Percentiles rank a stretch among this genome's conserved stretches.
Conservation (phyloP, 2,329 filamentous ascomycete genomes). For the Rasamsonia emersonii region DNA sequence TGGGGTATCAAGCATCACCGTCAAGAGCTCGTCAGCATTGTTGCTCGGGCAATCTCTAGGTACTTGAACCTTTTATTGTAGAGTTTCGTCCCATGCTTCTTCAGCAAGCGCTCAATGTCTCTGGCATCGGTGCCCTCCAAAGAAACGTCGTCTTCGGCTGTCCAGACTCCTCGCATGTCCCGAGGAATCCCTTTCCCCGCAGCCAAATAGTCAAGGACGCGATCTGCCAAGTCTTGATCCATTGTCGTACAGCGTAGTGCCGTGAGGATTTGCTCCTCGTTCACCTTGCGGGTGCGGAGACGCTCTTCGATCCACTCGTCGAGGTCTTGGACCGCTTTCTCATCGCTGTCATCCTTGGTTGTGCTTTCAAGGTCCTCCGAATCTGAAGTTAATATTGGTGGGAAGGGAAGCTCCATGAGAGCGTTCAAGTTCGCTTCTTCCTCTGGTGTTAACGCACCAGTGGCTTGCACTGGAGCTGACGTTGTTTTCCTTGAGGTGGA, state of each 20-base stretch:
- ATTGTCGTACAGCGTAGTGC: conserved; percentile 34
- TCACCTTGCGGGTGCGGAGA: conserved; percentile 20
- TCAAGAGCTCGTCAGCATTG: too few species aligned
- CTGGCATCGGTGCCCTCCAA: conserved; percentile 25
- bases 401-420: conserved; percentile 24
- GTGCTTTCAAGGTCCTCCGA: conserved; percentile 11
- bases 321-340: conserved; percentile 15
- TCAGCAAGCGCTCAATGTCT: conserved; percentile 24
- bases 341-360: conserved; percentile 3
- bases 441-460: background rate
- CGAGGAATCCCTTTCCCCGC: conserved; percentile 29
- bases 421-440: conserved; percentile 3
- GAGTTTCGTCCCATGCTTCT: conserved; percentile 37
- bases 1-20: too few species aligned
- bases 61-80: conserved; percentile 31
- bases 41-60: conserved; percentile 21
- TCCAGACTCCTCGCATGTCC: conserved; percentile 40
- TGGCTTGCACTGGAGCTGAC: conserved; percentile 8
- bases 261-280: conserved; percentile 22
- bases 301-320: conserved; percentile 33
- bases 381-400: conserved; percentile 14
- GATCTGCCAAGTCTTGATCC: conserved; percentile 29
- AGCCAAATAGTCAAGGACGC: conserved; percentile 23
- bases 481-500: conserved; percentile 2
- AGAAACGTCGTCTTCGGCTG: conserved; percentile 34